Evolutionary conservation across 495 filamentous ascomycete genomes (phyloP).

Genomic region (Aspergillus incahuasiensis): DNA sequence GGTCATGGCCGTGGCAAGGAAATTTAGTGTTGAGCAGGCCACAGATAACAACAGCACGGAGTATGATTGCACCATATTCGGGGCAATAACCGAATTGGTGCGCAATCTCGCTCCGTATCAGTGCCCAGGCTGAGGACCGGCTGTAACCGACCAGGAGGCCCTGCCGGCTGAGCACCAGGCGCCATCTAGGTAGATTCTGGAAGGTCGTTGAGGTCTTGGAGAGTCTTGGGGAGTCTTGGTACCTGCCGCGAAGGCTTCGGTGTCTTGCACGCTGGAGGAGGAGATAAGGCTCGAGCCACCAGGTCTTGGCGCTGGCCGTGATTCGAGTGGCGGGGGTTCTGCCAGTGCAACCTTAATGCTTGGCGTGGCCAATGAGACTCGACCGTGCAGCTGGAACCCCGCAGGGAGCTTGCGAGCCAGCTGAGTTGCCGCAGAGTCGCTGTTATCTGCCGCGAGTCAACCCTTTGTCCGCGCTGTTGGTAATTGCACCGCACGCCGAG

Average conservation of each 20-base stretch:
- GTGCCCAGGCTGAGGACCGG: not conserved
- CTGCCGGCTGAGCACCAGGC: not conserved
- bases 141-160: slow-evolving; percentile 1
- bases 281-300: not conserved
- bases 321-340: slow-evolving; percentile 1
- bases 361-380: slow-evolving; percentile 1
- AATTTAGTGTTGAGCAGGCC: not conserved
- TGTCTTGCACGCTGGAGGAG: not conserved
- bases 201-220: slow-evolving; percentile 3
- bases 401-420: no score
- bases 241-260: slow-evolving; percentile 3
- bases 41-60: not conserved
- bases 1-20: not conserved
- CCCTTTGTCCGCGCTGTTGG: no score
- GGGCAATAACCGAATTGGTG: not conserved
- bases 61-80: slow-evolving; percentile 3
- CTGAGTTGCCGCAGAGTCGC: no score
- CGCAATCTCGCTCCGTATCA: not conserved
- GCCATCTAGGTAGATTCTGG: slow-evolving; percentile 1
- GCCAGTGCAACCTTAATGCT: slow-evolving; percentile 6
- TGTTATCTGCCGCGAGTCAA: no score
- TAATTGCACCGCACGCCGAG: not conserved
- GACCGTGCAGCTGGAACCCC: not conserved
- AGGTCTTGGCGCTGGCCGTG: not conserved
- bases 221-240: not conserved